Base-by-base conservation (phyloP, 345 rosid species). In the Eucalyptus marginata region DNA sequence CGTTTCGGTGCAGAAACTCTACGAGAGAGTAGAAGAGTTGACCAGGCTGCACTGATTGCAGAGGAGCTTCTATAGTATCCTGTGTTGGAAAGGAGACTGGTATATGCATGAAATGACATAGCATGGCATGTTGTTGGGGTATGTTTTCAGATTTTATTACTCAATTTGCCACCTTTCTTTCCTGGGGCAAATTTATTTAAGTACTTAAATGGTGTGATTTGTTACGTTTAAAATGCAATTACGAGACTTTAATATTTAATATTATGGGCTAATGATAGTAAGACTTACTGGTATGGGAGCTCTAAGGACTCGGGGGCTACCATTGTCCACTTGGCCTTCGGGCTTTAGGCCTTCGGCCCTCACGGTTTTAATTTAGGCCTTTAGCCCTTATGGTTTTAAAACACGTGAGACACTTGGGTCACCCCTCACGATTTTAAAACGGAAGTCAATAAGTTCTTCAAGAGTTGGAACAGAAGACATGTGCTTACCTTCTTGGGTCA, bases 11-110 rank as follows among this genome's bases (percentile, higher is more conserved):
- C 98, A 96, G 92, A 95, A 97, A 89, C 93, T 96, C 43, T 95
- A 94, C 91, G 94, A 93, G 94, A 94, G 96, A 90, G 95, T 96
- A 49, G 97, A 97, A 64, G 98, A 96, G 89, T 94, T 96, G n/a
- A 96, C 96, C 31, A 93, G 97, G 94, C 92, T 96, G 92, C 98
- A 96, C 90, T 95, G 92, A 93, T 13, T 27, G 36, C 49, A 14
- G 27, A 51, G 33, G 17, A 13, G n/a, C 36, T 62, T 62, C n/a
- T 13, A 29, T 29, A 17, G 71, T 62, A 7, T 29, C 33, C 18
- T 62, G 71, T 1, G 17, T 62, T 3, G 71, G 71, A 62, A 62
- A 62, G 71, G 71, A 62, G 33, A 62, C 9, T 0, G 15, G 71
- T 4, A 62, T 0, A 62, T 13, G 71, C 71, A 62, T 29, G 71